These are phyloP conservation scores for Acrodontium crateriforme DNA, from an alignment of 2,329 filamentous ascomycete species.

Conservation along the genomic window DNA sequence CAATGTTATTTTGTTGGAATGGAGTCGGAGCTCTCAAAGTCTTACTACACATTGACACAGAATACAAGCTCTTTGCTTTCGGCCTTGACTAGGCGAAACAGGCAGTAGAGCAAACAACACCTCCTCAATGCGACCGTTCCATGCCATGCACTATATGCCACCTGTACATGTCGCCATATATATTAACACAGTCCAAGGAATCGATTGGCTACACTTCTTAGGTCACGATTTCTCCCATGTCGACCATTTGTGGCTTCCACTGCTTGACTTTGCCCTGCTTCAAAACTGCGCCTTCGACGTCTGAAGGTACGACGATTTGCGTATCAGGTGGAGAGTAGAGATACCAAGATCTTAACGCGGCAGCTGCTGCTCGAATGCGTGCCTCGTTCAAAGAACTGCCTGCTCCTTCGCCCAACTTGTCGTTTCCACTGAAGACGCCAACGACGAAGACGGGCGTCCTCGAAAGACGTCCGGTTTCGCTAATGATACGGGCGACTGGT, in stretches of 20 bases:
- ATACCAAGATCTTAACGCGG: slow-evolving; percentile 88
- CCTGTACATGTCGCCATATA: too few relatives aligned
- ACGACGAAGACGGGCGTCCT: slow-evolving; percentile 85
- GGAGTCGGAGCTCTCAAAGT: too few relatives aligned
- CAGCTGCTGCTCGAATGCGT: slow-evolving; percentile 65
- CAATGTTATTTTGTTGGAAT: too few relatives aligned
- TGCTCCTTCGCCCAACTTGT: slow-evolving; percentile 85
- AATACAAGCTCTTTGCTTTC: too few relatives aligned
- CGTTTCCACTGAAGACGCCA: slow-evolving; percentile 78
- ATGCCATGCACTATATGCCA: too few relatives aligned
- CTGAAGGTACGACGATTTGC: slow-evolving; percentile 37
- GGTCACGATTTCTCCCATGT: slow-evolving; percentile 42
- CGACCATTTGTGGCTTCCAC: slow-evolving; percentile 44
- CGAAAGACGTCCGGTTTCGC: slow-evolving; percentile 76
- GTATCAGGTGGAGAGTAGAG: slow-evolving; percentile 65
- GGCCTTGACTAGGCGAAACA: too few relatives aligned
- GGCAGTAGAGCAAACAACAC: too few relatives aligned
- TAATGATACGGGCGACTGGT: slow-evolving; percentile 74
- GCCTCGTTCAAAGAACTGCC: slow-evolving; percentile 67
- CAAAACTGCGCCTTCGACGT: slow-evolving; percentile 20
- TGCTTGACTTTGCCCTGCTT: slow-evolving; percentile 20
- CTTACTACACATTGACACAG: too few relatives aligned
- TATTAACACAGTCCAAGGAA: too few relatives aligned
- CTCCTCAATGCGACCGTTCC: too few relatives aligned
- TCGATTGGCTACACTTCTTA: slow-evolving; percentile 9